Evolutionary conservation across 768 basidiomycete species (phyloP).

Genomic region (Phlebiopsis flavidoalba): DNA sequence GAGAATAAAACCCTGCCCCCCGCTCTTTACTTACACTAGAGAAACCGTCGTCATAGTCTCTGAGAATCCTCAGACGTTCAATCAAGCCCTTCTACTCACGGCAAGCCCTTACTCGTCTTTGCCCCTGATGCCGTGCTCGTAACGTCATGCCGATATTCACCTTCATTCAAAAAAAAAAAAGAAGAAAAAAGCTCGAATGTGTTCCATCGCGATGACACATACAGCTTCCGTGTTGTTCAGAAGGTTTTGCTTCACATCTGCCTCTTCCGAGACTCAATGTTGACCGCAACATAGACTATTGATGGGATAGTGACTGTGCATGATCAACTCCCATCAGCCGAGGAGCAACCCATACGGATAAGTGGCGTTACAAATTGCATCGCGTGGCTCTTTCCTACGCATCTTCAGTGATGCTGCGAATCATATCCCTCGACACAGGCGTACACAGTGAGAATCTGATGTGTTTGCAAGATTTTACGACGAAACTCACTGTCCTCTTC

Average conservation of each 20-base stretch:
- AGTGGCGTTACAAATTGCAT: conserved; percentile 61
- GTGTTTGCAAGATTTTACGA: conserved; percentile 3
- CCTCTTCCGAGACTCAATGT: background rate
- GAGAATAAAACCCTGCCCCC: conserved; percentile 12
- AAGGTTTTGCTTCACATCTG: conserved; percentile 43
- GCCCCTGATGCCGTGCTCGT: conserved; percentile 84
- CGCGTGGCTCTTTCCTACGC: conserved; percentile 77
- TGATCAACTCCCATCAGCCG: conserved; percentile 81
- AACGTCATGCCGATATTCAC: conserved; percentile 99
- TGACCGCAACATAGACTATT: conserved; percentile 56
- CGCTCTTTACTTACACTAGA: background rate
- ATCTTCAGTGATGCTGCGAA: conserved; percentile 92
- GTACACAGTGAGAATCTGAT: conserved; percentile 61
- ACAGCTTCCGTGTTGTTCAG: conserved; percentile 93
- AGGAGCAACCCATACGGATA: conserved; percentile 44
- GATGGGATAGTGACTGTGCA: conserved; percentile 91
- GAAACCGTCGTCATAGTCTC: conserved; percentile 49
- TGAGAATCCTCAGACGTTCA: conserved; percentile 90
- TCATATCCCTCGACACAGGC: conserved; percentile 90
- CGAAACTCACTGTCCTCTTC: conserved; percentile 22
- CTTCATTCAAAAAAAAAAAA: too few species aligned
- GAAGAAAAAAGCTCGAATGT: conserved; percentile 99
- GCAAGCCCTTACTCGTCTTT: conserved; percentile 75
- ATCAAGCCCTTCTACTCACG: conserved; percentile 86
- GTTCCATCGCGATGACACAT: conserved; percentile 93